Percentiles rank a stretch among this genome's conserved stretches.
phyloP scores from a whole-genome alignment of 108 stramenopile species.

The Cyclotella kingstonii region DNA sequence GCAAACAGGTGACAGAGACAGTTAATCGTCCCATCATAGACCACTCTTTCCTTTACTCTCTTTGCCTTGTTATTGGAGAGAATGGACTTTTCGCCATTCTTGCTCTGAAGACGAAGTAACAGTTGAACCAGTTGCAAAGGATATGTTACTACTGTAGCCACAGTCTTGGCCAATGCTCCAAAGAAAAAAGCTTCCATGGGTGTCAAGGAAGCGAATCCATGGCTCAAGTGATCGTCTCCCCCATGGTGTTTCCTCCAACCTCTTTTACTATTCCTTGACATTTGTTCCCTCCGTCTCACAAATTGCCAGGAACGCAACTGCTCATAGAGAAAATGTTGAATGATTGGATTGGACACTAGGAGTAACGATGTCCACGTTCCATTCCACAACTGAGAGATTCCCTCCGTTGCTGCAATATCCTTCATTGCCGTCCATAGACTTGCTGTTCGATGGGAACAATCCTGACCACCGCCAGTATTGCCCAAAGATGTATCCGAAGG shows the following conservation, averaged over 20 bases:
- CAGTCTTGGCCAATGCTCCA: constrained; percentile 86
- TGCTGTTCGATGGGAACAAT: constrained; percentile 3
- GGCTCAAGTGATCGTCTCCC: neutral
- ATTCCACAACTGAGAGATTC: constrained; percentile 59
- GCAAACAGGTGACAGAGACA: constrained; percentile 67
- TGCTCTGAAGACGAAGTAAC: constrained; percentile 52
- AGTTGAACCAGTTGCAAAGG: constrained; percentile 82
- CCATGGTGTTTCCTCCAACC: neutral
- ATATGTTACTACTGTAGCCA: constrained; percentile 90
- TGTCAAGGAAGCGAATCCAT: constrained; percentile 30
- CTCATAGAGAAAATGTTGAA: constrained; percentile 91
- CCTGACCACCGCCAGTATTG: neutral
- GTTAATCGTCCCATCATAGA: constrained; percentile 66
- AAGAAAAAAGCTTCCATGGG: constrained; percentile 80
- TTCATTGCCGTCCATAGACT: constrained; percentile 45
- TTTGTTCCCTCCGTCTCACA: neutral
- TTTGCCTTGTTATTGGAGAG: neutral
- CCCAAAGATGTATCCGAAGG: neutral
- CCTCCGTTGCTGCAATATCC: constrained; percentile 42
- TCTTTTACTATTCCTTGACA: constrained; percentile 9
- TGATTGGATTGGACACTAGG: constrained; percentile 92
- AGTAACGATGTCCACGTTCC: constrained; percentile 81
- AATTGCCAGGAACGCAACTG: constrained; percentile 55
- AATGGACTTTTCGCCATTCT: neutral
- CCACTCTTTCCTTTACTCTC: neutral